A percentile compares a stretch with the other conserved stretches of the same genome.
These are phyloP conservation scores for Peronospora farinosa DNA, from an alignment of 352 stramenopile species.

Conservation along the genomic window DNA sequence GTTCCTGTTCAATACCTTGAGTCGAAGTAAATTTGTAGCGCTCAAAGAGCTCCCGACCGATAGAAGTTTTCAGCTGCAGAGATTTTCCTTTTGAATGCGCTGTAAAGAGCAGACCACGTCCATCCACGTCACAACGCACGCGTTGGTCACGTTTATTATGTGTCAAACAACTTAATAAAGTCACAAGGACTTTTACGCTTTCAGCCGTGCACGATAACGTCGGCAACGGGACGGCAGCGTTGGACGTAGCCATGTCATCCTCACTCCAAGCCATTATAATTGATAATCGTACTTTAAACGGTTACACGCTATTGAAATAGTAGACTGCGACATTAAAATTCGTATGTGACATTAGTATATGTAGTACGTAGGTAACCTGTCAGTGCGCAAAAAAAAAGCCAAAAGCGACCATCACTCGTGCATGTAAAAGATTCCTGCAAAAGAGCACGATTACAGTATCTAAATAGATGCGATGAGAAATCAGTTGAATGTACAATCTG, in stretches of 20 bases:
- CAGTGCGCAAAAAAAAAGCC: background rate
- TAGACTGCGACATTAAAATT: background rate
- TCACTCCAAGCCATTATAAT: slow-evolving; percentile 20
- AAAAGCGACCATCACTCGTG: background rate
- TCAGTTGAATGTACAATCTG: background rate
- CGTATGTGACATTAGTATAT: too few species aligned
- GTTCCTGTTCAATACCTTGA: slow-evolving; percentile 4
- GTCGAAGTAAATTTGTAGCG: slow-evolving; percentile 39
- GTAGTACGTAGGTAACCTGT: too few species aligned
- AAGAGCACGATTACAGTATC: background rate
- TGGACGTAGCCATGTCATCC: slow-evolving; percentile 12
- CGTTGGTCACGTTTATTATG: slow-evolving; percentile 71
- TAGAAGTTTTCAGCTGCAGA: slow-evolving; percentile 82
- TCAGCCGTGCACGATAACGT: slow-evolving; percentile 51
- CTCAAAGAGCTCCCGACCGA: slow-evolving; percentile 71
- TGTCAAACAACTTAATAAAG: slow-evolving; percentile 57
- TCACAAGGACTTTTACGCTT: slow-evolving; percentile 74
- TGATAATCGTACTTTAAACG: background rate
- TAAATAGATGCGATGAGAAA: background rate
- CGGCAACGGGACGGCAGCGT: slow-evolving; percentile 14
- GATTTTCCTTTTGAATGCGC: slow-evolving; percentile 80
- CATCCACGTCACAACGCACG: slow-evolving; percentile 70
- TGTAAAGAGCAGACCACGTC: slow-evolving; percentile 60
- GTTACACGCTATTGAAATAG: background rate
- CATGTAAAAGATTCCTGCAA: too few species aligned